Conservation (phyloP, 768 basidiomycete genomes). For the Auricularia auricula-judae region DNA sequence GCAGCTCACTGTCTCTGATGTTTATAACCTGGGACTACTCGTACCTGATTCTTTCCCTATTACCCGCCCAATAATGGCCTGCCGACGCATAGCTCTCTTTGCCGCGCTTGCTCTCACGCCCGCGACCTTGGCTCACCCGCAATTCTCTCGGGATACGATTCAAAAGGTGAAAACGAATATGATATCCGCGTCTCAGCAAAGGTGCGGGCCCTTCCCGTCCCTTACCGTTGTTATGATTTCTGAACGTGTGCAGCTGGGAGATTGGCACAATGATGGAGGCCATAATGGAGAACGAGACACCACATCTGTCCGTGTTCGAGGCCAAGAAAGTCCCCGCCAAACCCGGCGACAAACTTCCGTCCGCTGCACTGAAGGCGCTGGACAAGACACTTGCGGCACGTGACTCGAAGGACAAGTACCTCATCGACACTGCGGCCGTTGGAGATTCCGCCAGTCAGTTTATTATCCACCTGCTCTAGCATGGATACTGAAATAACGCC, state of each 20-base stretch:
- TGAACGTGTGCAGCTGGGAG: constrained; percentile 9
- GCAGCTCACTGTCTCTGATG: too few species aligned
- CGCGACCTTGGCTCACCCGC: background rate
- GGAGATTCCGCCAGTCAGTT: constrained; percentile 17
- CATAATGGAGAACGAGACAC: constrained; percentile 15
- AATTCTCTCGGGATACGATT: background rate
- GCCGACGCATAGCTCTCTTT: too few species aligned
- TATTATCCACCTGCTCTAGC: too few species aligned
- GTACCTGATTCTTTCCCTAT: too few species aligned
- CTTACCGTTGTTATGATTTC: background rate
- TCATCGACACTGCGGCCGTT: constrained; percentile 15
- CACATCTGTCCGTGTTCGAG: constrained; percentile 13
- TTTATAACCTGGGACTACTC: too few species aligned
- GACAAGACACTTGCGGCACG: background rate
- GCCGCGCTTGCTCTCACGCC: background rate
- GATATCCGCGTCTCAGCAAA: background rate
- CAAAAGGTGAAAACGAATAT: background rate
- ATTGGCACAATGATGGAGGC: constrained; percentile 14
- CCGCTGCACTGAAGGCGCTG: background rate
- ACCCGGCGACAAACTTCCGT: background rate
- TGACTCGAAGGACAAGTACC: background rate
- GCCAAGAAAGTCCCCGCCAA: constrained; percentile 1
- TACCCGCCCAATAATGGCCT: too few species aligned
- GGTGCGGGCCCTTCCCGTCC: background rate
- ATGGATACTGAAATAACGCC: too few species aligned